Base-by-base conservation (phyloP, 345 rosid species). In the Trapa bicornis region DNA sequence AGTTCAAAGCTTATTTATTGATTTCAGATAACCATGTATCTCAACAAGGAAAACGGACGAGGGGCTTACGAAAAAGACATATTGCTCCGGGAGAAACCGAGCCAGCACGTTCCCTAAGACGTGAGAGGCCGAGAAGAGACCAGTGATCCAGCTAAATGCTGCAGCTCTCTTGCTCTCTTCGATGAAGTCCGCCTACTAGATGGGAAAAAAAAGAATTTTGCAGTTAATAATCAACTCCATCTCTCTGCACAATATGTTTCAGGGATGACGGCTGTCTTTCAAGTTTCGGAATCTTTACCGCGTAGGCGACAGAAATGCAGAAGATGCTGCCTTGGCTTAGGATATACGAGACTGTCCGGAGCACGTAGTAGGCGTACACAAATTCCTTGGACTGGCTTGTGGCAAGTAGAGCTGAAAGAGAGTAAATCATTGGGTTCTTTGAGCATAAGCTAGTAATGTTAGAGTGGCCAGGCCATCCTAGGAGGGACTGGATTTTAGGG, bases 291-390 rank as follows among this genome's bases (percentile, higher is more conserved):
- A 50, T 9, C 37, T 80, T 74, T 81, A 84, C 87, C 71, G 78
- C 82, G 70, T 81, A 84, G 47, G 85, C 83, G 67, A 84, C 78
- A 2, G 83, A 74, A 67, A 84, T 74, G 80, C 85, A 81, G 80
- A 81, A 81, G 67, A 84, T 75, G 69, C 84, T 84, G 70, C 88
- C 88, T 71, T 84, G 88, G 68, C 85, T 80, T 66, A 81, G 62
- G 70, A 84, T 81, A 68, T 70, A 78, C 11, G 88, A 79, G 67
- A 84, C 53, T 10, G 88, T 80, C 58, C 88, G 84, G 38, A 84
- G 75, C 64, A 70, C 84, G 74, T 79, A 84, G 76, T 79, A 84
- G 8, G 82, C 80, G 7, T 84, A 84, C 16, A 84, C 87, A 68
- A 78, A 72, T 67, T 61, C 83, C 65, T 63, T 76, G 4, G 83